These are phyloP conservation scores for Teunomyces cretensis DNA, from an alignment of 805 yeast species.

Conservation along the genomic window DNA sequence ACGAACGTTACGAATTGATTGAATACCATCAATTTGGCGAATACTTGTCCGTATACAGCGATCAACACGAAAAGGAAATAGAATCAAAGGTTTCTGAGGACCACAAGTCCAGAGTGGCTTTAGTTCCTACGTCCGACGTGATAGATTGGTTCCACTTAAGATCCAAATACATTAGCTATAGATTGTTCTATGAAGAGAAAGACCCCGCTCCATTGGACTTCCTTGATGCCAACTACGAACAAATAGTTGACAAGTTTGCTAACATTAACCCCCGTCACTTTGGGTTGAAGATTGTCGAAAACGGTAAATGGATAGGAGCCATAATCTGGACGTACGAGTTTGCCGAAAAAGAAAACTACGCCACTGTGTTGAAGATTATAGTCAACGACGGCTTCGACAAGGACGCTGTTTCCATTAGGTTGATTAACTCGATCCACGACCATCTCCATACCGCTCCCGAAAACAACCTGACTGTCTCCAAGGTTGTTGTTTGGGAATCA, in stretches of 20 bases:
- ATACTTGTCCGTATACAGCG: slow-evolving; percentile 19
- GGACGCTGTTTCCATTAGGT: slow-evolving; percentile 14
- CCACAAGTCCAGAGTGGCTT: slow-evolving; percentile 29
- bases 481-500: slow-evolving; percentile 34
- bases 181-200: slow-evolving; percentile 16
- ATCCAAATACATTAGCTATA: slow-evolving; percentile 30
- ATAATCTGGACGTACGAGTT: slow-evolving; percentile 44
- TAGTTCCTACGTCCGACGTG: slow-evolving; percentile 25
- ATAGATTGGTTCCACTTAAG: slow-evolving; percentile 46
- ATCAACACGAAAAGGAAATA: slow-evolving; percentile 19
- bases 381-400: slow-evolving; percentile 19
- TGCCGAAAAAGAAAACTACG: slow-evolving; percentile 18
- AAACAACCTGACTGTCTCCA: slow-evolving; percentile 13
- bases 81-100: slow-evolving; percentile 22
- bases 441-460: slow-evolving; percentile 14
- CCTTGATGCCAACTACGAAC: slow-evolving; percentile 16
- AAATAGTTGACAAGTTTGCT: slow-evolving; percentile 18
- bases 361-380: slow-evolving; percentile 28
- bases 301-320: slow-evolving; percentile 24
- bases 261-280: slow-evolving; percentile 27
- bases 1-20: slow-evolving; percentile 1
- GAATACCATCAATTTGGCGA: slow-evolving; percentile 31
- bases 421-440: slow-evolving; percentile 15
- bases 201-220: slow-evolving; percentile 16
- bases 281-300: slow-evolving; percentile 28